phyloP scores from a whole-genome alignment of 257 asterid species.

The Linderniella brevidens region DNA sequence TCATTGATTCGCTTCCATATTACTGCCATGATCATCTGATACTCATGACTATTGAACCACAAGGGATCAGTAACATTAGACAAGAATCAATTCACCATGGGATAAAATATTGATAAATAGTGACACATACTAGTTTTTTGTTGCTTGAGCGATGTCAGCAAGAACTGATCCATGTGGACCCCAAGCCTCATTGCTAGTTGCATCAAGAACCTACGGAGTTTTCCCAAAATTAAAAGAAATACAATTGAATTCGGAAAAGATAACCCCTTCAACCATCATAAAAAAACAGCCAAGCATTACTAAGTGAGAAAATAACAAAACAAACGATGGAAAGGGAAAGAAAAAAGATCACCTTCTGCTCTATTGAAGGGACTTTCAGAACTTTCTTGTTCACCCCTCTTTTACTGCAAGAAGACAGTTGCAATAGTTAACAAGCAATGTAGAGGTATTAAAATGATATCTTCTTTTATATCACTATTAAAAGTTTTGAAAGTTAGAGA shows the following conservation, averaged over 20 bases:
- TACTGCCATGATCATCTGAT: constrained; percentile 84
- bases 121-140: constrained; percentile 57
- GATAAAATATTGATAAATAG: constrained; percentile 7
- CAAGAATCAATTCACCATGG: background rate
- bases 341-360: constrained; percentile 87
- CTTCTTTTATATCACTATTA: too few relatives aligned
- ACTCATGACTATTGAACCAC: constrained; percentile 53
- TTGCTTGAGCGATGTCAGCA: constrained; percentile 83
- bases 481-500: too few relatives aligned
- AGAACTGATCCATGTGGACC: constrained; percentile 94
- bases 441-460: background rate
- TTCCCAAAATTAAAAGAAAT: background rate
- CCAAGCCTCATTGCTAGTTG: constrained; percentile 97
- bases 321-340: too few relatives aligned
- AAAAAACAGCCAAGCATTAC: constrained; percentile 6
- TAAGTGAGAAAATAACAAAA: too few relatives aligned
- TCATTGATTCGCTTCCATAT: constrained; percentile 94
- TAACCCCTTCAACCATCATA: constrained; percentile 1
- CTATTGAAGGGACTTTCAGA: constrained; percentile 80
- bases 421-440: constrained; percentile 2
- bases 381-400: constrained; percentile 94
- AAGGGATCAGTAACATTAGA: constrained; percentile 11
- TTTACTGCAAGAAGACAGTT: constrained; percentile 55
- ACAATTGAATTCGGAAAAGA: background rate
- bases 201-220: constrained; percentile 68